Evolutionary conservation across 768 basidiomycete genomes (phyloP).

Genomic region (Piloderma croceum): DNA sequence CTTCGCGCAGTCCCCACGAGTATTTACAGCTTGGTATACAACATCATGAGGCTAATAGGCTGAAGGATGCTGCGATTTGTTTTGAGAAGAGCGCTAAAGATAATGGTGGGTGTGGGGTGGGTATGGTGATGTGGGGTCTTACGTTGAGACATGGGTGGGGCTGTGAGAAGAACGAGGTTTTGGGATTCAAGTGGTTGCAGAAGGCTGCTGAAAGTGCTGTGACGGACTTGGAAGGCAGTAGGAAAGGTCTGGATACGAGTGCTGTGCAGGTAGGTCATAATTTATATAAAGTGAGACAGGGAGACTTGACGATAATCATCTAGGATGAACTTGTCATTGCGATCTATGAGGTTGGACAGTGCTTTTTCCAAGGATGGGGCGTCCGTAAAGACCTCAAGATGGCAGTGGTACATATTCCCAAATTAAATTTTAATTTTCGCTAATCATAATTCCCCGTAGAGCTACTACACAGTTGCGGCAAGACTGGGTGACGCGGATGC

Average conservation of each 20-base stretch:
- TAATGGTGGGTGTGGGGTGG: conserved; percentile 76
- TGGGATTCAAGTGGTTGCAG: conserved; percentile 77
- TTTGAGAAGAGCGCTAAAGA: conserved; percentile 75
- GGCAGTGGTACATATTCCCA: conserved; percentile 67
- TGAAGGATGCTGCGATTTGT: conserved; percentile 61
- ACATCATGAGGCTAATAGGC: conserved; percentile 68
- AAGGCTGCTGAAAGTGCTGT: conserved; percentile 80
- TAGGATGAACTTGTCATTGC: conserved; percentile 81
- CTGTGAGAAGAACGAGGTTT: conserved; percentile 68
- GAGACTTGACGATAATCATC: not conserved
- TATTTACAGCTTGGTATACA: conserved; percentile 73
- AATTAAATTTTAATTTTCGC: not conserved
- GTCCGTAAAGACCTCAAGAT: conserved; percentile 83
- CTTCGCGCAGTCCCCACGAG: conserved; percentile 50
- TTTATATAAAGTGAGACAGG: conserved; percentile 1
- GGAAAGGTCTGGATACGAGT: conserved; percentile 45
- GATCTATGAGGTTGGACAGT: conserved; percentile 89
- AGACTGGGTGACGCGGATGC: conserved; percentile 82
- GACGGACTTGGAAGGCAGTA: conserved; percentile 62
- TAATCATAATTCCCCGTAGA: conserved; percentile 33
- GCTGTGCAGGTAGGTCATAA: conserved; percentile 44
- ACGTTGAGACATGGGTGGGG: conserved; percentile 88
- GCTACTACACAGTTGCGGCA: conserved; percentile 81
- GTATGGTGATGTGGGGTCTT: conserved; percentile 92
- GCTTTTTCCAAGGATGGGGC: conserved; percentile 92